Evolutionary conservation across 1,139 yeast genomes (phyloP).

Genomic region (Yamadazyma oceani): DNA sequence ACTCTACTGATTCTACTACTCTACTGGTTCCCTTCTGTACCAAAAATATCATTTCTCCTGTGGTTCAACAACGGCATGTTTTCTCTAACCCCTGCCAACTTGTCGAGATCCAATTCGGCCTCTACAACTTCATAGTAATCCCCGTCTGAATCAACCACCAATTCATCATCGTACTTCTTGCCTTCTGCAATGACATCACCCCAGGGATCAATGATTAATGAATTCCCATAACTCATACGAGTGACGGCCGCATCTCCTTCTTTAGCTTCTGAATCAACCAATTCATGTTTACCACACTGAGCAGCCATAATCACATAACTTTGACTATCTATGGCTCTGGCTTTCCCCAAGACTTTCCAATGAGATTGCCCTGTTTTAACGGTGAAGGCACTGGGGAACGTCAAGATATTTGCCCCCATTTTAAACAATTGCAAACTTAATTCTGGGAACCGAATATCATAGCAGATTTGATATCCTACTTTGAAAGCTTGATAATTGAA

Average conservation of each 20-base stretch:
- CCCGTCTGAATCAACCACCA: constrained; percentile 39
- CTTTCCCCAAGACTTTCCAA: constrained; percentile 77
- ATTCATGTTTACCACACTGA: constrained; percentile 75
- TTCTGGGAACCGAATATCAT: constrained; percentile 89
- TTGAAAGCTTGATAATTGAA: constrained; percentile 37
- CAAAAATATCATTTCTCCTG: constrained; percentile 37
- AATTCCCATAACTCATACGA: constrained; percentile 77
- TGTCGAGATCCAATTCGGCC: constrained; percentile 67
- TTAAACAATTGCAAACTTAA: constrained; percentile 62
- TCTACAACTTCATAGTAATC: constrained; percentile 55
- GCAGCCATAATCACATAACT: constrained; percentile 89
- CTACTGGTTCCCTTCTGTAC: not conserved
- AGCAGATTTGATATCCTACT: constrained; percentile 77
- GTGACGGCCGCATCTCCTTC: constrained; percentile 32
- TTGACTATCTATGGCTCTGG: constrained; percentile 88
- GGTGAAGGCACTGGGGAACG: constrained; percentile 92
- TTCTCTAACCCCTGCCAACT: constrained; percentile 49
- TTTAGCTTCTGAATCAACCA: constrained; percentile 30
- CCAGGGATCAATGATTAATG: constrained; percentile 88
- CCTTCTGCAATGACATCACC: constrained; percentile 73
- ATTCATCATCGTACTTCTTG: constrained; percentile 27
- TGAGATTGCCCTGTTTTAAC: constrained; percentile 88
- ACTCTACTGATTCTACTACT: not conserved
- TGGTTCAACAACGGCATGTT: constrained; percentile 79
- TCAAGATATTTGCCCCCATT: constrained; percentile 73